Percentiles rank a stretch among this genome's conserved stretches.
These are phyloP conservation scores for Wickerhamiella spandovensis DNA, from an alignment of 805 yeast genomes.

Conservation along the genomic window DNA sequence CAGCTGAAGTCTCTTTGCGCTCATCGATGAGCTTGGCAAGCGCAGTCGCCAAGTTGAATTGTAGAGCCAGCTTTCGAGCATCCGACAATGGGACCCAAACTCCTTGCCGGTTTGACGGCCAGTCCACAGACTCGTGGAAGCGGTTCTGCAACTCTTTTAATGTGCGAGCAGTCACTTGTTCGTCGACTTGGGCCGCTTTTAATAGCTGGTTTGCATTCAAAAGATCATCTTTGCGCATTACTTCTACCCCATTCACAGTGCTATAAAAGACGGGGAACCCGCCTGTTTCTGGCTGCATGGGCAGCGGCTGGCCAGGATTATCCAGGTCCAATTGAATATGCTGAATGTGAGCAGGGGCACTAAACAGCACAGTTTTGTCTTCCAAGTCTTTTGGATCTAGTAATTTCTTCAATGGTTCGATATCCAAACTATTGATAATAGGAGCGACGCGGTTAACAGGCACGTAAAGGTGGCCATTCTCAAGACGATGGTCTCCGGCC, in stretches of 20 bases:
- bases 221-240: background rate
- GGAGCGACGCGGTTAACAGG: background rate
- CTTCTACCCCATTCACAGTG: background rate
- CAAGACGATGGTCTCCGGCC: background rate
- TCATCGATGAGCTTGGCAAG: background rate
- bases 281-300: background rate
- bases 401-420: background rate
- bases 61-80: background rate
- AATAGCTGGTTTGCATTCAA: background rate
- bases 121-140: background rate
- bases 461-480: background rate
- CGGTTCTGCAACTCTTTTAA: background rate
- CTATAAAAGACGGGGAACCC: background rate
- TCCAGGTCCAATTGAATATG: background rate
- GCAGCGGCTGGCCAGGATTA: background rate
- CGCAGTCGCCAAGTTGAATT: background rate
- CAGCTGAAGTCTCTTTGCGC: no score
- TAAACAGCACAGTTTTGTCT: background rate
- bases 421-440: background rate
- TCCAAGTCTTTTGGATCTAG: background rate
- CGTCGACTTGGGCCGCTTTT: background rate
- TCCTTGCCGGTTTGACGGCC: background rate
- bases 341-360: background rate
- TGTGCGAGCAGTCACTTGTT: no score
- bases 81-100: background rate